Evolutionary conservation across 345 rosid species (phyloP).

Genomic region (Carallia pectinifolia): DNA sequence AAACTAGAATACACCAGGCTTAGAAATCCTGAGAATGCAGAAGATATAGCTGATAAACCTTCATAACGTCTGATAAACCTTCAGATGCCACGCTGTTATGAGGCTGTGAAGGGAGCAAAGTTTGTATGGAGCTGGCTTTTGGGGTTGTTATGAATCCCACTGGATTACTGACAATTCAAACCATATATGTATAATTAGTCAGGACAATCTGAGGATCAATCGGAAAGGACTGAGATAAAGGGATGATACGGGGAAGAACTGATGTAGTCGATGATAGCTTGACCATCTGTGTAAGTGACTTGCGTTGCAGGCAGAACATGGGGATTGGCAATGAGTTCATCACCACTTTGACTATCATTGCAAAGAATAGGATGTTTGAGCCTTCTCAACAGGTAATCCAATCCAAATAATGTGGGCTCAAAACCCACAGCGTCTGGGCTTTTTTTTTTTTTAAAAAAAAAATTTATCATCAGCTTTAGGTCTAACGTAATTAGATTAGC

Average conservation of each 20-base stretch:
- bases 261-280: conserved; percentile 40
- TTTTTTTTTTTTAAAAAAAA: no score
- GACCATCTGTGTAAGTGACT: conserved; percentile 49
- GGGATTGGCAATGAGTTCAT: conserved; percentile 46
- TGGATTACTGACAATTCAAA: background rate
- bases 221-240: background rate
- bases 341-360: conserved; percentile 47
- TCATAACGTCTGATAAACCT: no score
- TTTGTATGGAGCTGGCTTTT: background rate
- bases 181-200: background rate
- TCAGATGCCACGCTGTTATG: background rate
- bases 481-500: no score
- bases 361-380: conserved; percentile 33
- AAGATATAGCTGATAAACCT: no score
- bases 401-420: no score
- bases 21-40: no score
- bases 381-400: conserved; percentile 37
- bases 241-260: conserved; percentile 30
- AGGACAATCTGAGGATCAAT: background rate
- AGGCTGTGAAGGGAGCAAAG: conserved; percentile 21
- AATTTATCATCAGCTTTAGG: no score
- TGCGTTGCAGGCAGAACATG: conserved; percentile 70
- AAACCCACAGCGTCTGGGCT: no score
- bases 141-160: conserved; percentile 5
- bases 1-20: no score